Evolutionary conservation across 257 asterid species (phyloP).

Genomic region (Henckelia pumila): DNA sequence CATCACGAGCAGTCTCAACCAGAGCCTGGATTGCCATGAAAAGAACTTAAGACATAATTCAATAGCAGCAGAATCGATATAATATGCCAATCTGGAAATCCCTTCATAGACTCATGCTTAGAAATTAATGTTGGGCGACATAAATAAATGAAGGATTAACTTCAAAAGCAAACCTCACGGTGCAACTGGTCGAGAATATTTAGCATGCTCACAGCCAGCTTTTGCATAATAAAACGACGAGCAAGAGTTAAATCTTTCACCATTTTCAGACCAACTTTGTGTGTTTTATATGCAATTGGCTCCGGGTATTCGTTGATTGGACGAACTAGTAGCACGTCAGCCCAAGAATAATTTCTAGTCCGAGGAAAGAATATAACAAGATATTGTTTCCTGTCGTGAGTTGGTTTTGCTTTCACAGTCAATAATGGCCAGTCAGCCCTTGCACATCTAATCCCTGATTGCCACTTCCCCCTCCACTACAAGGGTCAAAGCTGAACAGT

Average conservation of each 20-base stretch:
- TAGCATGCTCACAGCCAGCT: conserved; percentile 85
- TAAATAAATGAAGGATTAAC: conserved; percentile 5
- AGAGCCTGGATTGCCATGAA: conserved; percentile 61
- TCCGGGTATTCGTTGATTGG: conserved; percentile 75
- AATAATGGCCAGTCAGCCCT: conserved; percentile 92
- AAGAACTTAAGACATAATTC: conserved; percentile 16
- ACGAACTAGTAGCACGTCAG: conserved; percentile 84
- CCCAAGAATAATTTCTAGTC: conserved; percentile 92
- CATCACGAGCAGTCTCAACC: conserved; percentile 74
- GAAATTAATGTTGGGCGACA: conserved; percentile 7
- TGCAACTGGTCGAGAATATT: conserved; percentile 76
- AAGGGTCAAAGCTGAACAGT: conserved; percentile 27
- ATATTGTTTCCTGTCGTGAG: conserved; percentile 89
- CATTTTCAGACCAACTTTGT: conserved; percentile 67
- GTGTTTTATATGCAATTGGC: conserved; percentile 83
- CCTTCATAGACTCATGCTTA: not conserved
- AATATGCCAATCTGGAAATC: not conserved
- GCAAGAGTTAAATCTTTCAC: conserved; percentile 83
- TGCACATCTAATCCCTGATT: conserved; percentile 92
- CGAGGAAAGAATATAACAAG: conserved; percentile 92
- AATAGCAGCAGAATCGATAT: conserved; percentile 15
- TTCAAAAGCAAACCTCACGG: conserved; percentile 66
- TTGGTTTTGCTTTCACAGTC: conserved; percentile 90
- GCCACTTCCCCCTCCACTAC: conserved; percentile 99
- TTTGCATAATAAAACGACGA: conserved; percentile 85